Evolutionary conservation across 768 basidiomycete genomes (phyloP), one percentile per base, ranked within the genome.

Genomic region (Hypholoma fasciculare): DNA sequence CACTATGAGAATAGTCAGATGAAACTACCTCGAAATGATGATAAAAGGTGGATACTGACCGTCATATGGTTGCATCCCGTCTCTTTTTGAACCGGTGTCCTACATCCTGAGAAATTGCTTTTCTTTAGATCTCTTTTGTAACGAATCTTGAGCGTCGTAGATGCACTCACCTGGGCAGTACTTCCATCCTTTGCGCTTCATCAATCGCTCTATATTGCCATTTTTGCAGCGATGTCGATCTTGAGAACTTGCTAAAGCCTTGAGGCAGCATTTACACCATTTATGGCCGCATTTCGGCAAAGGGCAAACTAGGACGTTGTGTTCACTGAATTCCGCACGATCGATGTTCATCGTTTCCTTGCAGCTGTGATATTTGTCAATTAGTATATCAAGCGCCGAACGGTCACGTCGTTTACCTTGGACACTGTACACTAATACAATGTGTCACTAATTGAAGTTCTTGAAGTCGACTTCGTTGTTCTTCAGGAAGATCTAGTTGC

Each of bases 261-360:
- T 80, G 27, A 78, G 79, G 69, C 87, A 88, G 30, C 69, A 68
- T 69, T 82, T 88, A 69, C 87, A 88, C 87, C 86, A 88, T 7
- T 75, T 71, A 61, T 84, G 69, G 0, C 69, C 64, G 56, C 87
- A 88, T 16, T 69, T 67, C 0, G 66, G 71, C 34, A 80, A 65
- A 3, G 84, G 85, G 58, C 87, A 88, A 11, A 71, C 66, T 37
- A 88, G 68, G 20, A 76, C 73, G 34, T 69, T 67, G 13, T 67
- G 65, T 2, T 71, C 71, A 11, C 71, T 65, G 57, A 80, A 76
- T 54, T 86, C 82, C 38, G 69, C 62, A 26, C 78, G 77, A 62
- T 84, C 85, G 13, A 88, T 80, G 52, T 77, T 79, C 14, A 78
- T 68, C 1, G 78, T 74, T 17, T 77, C 67, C 17, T 72, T 66